Conservation (phyloP, 2,329 filamentous ascomycete species). For the Cladophialophora exuberans region DNA sequence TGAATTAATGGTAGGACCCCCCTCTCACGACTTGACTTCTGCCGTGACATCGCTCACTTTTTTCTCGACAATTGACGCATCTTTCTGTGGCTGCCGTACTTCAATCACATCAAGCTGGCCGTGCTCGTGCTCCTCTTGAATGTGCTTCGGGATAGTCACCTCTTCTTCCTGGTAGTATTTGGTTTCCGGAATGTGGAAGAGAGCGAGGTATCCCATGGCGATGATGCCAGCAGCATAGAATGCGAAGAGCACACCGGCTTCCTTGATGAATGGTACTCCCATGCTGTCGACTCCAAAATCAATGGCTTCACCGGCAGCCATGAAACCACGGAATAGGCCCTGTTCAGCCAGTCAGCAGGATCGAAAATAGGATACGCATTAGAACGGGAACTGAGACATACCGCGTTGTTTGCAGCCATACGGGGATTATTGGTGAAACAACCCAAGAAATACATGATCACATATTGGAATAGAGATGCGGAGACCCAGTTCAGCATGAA, state of each 20-base stretch:
- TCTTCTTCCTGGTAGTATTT: constrained; percentile 16
- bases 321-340: constrained; percentile 11
- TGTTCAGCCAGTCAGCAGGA: no score
- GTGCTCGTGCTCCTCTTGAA: constrained; percentile 5
- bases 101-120: no score
- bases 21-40: no score
- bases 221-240: constrained; percentile 8
- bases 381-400: neutral
- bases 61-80: no score
- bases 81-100: no score
- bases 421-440: constrained; percentile 14
- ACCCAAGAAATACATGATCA: constrained; percentile 15
- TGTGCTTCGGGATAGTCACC: constrained; percentile 15
- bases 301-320: constrained; percentile 16
- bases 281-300: constrained; percentile 14
- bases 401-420: constrained; percentile 7
- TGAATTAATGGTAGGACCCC: no score
- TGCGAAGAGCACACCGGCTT: constrained; percentile 5
- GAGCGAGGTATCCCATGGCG: constrained; percentile 6
- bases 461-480: constrained; percentile 9
- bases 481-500: constrained; percentile 14
- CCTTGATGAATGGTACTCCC: constrained; percentile 8
- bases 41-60: no score
- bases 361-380: no score
- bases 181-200: constrained; percentile 9